Evolutionary conservation across 768 basidiomycete species (phyloP), one percentile per base, ranked within the genome.

Genomic region (Coprinopsis cinerea): DNA sequence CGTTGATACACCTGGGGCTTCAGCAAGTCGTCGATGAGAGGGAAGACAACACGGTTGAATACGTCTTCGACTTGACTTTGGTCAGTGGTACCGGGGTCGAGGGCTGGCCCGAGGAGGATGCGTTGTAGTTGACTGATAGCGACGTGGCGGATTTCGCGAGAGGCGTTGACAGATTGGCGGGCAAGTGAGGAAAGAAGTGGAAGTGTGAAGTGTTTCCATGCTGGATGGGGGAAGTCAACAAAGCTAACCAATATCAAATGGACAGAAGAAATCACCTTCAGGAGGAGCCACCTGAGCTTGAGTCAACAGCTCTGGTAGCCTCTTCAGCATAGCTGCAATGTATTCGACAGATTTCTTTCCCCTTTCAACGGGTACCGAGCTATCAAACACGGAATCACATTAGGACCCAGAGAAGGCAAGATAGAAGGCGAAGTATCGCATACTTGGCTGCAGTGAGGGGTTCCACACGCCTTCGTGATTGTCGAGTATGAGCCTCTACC

Each of bases 21-120:
- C 55, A 97, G 70, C 15, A 99, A 74, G 55, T 95, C 94, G 54
- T 97, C 93, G 25, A 97, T 66, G 34, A 97, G 77, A 3, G 93
- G 94, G 68, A 96, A 96, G 32, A 97, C 69, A 48, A 95, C 84
- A 28, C 81, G 77, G 63, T 91, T 88, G 72, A 98, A 96, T 18
- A 94, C 77, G 52, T 91, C 85, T 53, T 87, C 82, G 27, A 92
- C 78, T 59, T 88, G 79, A 1, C 53, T 63, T 22, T 80, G 76
- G 49, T 83, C 77, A 22, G 76, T 70, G 25, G 78, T 75, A 49
- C 81, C 77, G 20, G 83, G 71, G 7, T 77, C 62, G 44, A 91
- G 65, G 44, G 88, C 80, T 9, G 87, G 85, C 2, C 90, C 87
- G 24, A 95, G 76, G 22, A 97, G 71, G 41, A 90, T 76, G 9